These are phyloP conservation scores for Auriculariales sp. DNA, from an alignment of 768 basidiomycete species.

Conservation along the genomic window DNA sequence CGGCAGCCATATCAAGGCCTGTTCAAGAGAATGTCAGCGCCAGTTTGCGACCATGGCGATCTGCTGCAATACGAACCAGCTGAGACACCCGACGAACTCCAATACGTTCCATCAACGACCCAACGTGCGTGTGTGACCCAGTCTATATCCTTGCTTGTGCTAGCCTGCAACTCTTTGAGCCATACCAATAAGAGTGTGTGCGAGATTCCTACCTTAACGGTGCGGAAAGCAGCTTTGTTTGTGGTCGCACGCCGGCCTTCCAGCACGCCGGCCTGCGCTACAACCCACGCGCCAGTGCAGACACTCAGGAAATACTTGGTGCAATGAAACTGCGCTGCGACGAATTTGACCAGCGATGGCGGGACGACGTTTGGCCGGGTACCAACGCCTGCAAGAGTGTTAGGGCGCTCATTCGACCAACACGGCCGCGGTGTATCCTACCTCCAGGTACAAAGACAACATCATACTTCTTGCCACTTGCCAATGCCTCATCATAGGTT, in stretches of 20 bases:
- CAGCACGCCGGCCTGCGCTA: constrained; percentile 25
- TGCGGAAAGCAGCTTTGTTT: constrained; percentile 23
- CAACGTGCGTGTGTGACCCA: background rate
- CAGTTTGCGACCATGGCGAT: too few species aligned
- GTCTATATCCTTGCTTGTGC: too few species aligned
- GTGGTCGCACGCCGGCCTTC: constrained; percentile 30
- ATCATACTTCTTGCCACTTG: background rate
- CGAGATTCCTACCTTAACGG: constrained; percentile 10
- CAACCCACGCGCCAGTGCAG: constrained; percentile 24
- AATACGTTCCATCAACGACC: constrained; percentile 1
- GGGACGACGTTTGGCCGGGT: constrained; percentile 1
- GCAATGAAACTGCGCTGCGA: constrained; percentile 19
- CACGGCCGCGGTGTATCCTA: too few species aligned
- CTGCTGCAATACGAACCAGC: background rate
- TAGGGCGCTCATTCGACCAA: too few species aligned
- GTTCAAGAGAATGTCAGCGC: background rate
- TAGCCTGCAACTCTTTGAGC: too few species aligned
- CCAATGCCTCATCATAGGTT: background rate
- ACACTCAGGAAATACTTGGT: constrained; percentile 28
- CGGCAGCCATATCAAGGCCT: background rate
- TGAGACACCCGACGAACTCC: background rate
- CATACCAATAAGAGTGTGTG: too few species aligned
- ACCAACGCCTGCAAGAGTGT: background rate
- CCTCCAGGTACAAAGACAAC: background rate
- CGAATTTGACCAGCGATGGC: constrained; percentile 15